These are phyloP conservation scores for Teunomyces cretensis DNA, from an alignment of 805 yeast genomes.

Conservation along the genomic window DNA sequence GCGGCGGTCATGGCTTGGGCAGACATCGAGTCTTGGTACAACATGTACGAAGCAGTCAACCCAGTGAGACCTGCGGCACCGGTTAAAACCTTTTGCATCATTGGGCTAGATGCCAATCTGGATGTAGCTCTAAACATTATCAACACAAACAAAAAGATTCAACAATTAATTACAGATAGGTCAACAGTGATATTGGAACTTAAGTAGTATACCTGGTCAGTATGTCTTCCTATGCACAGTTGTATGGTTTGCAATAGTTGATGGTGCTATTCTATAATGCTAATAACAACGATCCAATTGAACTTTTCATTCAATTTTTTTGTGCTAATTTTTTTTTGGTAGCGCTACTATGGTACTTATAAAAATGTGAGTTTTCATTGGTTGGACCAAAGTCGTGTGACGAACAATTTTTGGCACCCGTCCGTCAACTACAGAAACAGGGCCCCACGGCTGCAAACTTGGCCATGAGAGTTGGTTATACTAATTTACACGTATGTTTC, in stretches of 20 bases:
- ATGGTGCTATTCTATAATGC: conserved; percentile 4
- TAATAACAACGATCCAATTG: conserved; percentile 5
- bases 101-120: conserved; percentile 3
- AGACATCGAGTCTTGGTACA: conserved; percentile 80
- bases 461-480: neutral
- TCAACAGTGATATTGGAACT: neutral
- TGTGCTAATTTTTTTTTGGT: conserved; percentile 4
- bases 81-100: conserved; percentile 51
- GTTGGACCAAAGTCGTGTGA: conserved; percentile 1
- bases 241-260: conserved; percentile 1
- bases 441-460: neutral
- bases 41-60: conserved; percentile 73
- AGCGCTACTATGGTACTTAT: conserved; percentile 2
- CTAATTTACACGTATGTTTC: neutral
- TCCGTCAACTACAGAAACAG: neutral
- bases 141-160: neutral
- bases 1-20: conserved; percentile 98
- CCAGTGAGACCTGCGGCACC: conserved; percentile 75
- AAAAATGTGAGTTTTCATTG: conserved; percentile 5
- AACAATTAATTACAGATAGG: neutral
- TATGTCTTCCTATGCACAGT: neutral
- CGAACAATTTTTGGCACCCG: neutral
- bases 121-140: conserved; percentile 1
- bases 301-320: conserved; percentile 4
- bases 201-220: neutral